Percentiles rank a stretch among this genome's conserved stretches.
Conservation (phyloP, 169 alveolate genomes). For the Amoebophrya sp. region DNA sequence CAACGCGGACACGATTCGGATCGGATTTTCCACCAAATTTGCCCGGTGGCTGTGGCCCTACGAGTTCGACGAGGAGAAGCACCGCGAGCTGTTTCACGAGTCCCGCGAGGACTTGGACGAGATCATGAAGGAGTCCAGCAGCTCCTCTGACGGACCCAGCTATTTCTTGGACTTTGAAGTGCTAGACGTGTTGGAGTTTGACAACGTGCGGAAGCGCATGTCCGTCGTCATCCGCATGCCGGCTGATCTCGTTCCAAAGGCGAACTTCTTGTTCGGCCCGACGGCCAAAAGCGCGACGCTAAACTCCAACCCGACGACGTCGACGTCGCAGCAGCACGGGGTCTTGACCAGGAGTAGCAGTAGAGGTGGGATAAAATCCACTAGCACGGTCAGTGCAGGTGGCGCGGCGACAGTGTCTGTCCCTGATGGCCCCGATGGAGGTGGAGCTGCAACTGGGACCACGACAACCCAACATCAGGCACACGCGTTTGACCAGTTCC, state of each 20-base stretch:
- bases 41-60: conserved; percentile 41
- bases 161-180: not conserved
- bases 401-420: too few relatives aligned
- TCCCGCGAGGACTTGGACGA: not conserved
- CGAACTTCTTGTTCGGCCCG: not conserved
- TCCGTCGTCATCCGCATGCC: conserved; percentile 67
- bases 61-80: conserved; percentile 9
- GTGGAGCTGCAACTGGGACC: not conserved
- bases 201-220: conserved; percentile 87
- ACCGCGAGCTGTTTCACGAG: not conserved
- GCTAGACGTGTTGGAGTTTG: conserved; percentile 80
- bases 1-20: conserved; percentile 55
- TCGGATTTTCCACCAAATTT: conserved; percentile 52
- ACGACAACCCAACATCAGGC: not conserved
- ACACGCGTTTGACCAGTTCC: not conserved
- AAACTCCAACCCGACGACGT: too few relatives aligned
- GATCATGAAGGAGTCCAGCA: not conserved
- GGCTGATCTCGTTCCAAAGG: not conserved
- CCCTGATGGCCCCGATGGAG: too few relatives aligned
- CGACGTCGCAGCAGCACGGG: too few relatives aligned
- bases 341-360: too few relatives aligned
- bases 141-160: conserved; percentile 31
- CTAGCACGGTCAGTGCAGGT: too few relatives aligned
- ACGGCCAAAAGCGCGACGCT: too few relatives aligned
- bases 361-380: too few relatives aligned